Base-by-base conservation (phyloP, 2,329 filamentous ascomycete species). In the Talaromyces sp. region DNA sequence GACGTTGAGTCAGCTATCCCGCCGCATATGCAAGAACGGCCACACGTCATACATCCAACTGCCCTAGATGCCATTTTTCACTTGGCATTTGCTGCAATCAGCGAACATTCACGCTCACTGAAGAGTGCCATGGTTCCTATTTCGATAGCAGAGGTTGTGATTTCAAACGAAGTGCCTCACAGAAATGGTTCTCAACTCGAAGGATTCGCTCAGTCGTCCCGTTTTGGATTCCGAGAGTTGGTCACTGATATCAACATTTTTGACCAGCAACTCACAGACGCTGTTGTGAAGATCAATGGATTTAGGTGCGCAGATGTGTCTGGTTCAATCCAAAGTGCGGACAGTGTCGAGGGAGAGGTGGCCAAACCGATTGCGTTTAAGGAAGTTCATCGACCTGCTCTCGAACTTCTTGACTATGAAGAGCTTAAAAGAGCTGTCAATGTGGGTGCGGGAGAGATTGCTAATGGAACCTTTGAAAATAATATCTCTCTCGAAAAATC, bases 221-320 rank as follows among this genome's bases (percentile, higher is more conserved):
- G 44, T 18, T 40, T 31, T 50, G 56, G 56, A 44, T 57, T 57
- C n/a, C 40, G 44, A 44, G 56, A 57, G 34, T 33, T 57, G 10
- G 44, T 57, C n/a, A 33, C 40, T n/a, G 40, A 57, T 50, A 44
- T 57, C 9, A 42, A 57, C 28, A 47, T 57, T 27, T 57, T 57
- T 5, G 56, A 57, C 40, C 18, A 44, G 9, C 28, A 44, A 16
- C 28, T 57, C 36, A 50, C 28, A 16, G 23, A 57, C 50, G 27
- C 40, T 31, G 30, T 44, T 23, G 56, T 57, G 40, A 33, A 30
- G n/a, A 50, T 57, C 27, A 31, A 18, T 14, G 36, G 56, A 4
- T 57, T 57, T 30, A 33, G 56, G 9, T 57, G 56, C 27, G 56
- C 56, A 30, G 56, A 57, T 31, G 56, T 57, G 27, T 42, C 56